A percentile compares a stretch with the other conserved stretches of the same genome.
phyloP scores from a whole-genome alignment of 1,139 yeast species.

The Magnusiomyces ingens region DNA sequence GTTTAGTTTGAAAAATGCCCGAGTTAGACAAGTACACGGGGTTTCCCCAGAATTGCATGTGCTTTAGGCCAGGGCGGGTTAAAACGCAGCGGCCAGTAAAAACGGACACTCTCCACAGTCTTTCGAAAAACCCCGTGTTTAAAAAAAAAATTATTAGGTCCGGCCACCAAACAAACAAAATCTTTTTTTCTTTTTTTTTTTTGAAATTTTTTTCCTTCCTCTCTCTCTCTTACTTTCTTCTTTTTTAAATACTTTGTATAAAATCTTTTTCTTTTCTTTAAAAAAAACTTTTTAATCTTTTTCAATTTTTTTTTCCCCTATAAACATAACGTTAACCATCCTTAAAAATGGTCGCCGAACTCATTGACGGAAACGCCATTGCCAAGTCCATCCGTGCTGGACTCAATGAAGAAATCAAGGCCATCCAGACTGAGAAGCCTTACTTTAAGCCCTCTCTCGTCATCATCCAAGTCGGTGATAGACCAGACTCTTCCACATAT shows the following conservation, averaged over 20 bases:
- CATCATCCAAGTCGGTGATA: conserved; percentile 82
- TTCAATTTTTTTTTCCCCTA: background rate
- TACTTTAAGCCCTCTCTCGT: conserved; percentile 71
- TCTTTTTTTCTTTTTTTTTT: background rate
- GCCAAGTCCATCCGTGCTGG: conserved; percentile 41
- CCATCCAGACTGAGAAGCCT: conserved; percentile 48
- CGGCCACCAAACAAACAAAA: background rate
- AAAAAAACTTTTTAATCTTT: background rate
- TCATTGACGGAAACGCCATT: conserved; percentile 62
- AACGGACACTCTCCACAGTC: too few species aligned
- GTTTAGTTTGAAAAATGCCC: too few species aligned
- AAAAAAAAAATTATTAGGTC: background rate
- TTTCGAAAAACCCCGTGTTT: background rate
- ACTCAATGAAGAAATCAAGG: conserved; percentile 44
- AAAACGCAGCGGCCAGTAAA: too few species aligned
- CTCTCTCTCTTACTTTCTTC: background rate
- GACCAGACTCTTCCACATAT: conserved; percentile 91
- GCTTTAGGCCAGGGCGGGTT: too few species aligned
- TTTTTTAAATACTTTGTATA: background rate
- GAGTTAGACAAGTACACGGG: too few species aligned
- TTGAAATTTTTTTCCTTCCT: background rate
- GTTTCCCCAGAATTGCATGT: too few species aligned
- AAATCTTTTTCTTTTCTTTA: background rate
- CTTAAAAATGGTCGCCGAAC: conserved; percentile 28
- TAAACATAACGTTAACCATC: background rate